Base-by-base conservation (phyloP, 2,329 filamentous ascomycete species). In the Knufia fluminis region DNA sequence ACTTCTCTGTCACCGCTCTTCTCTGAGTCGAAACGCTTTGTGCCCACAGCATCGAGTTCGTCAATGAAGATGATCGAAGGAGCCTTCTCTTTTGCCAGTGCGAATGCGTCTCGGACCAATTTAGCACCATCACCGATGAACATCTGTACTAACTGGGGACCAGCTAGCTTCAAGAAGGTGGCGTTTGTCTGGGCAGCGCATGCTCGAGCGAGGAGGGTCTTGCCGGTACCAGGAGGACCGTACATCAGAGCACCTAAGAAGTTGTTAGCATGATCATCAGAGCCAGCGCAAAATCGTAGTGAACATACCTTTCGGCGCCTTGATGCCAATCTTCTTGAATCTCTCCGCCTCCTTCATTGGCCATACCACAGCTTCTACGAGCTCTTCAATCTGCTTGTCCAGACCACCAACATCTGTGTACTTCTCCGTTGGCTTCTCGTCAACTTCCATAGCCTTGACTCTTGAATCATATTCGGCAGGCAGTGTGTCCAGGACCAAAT, bases 261-360 rank as follows among this genome's bases (percentile, higher is more conserved):
- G 26, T 17, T 61, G 49, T 42, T 49, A 57, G 54, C 61, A 47
- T 8, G 24, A 24, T 26, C 9, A n/a, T 33, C 26, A 8, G 10
- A 60, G 52, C 26, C 23, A 19, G 6, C 33, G 33, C 8, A 9
- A 3, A 2, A 12, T 35, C 19, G 4, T 14, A 19, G 17, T 24
- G 17, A 9, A 38, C 71, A 54, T 79, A 96, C 92, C 92, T 73
- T 98, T 98, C 12, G 92, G 92, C 35, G 92, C 91, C 74, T 98
- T 98, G 76, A 98, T 98, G 60, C 92, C 92, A 63, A 98, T 96
- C 78, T 96, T 97, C 79, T 96, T 97, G 75, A 98, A 98, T 17
- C 91, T 81, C 61, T 98, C 94, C 1, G 92, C 90, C 72, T 98
- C 91, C 78, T 97, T 97, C 92, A 98, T 98, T 1, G 92, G 92